Evolutionary conservation across 352 stramenopile genomes (phyloP).

Genomic region (Globisporangium nodosum): DNA sequence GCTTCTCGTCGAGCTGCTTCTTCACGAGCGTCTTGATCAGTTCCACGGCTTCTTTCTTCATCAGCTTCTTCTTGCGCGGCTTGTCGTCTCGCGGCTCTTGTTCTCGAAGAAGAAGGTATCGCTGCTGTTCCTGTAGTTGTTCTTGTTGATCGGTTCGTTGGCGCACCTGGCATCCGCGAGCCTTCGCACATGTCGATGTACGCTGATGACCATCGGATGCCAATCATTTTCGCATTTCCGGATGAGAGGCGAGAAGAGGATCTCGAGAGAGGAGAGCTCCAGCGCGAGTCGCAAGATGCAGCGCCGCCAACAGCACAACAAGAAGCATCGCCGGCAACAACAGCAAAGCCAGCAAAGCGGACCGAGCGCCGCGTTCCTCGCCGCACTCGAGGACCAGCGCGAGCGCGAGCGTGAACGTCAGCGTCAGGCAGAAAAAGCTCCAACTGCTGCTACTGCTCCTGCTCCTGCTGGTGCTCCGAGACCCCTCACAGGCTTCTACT

Average conservation of each 20-base stretch:
- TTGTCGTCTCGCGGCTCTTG: slow-evolving; percentile 5
- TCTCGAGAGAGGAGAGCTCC: neutral
- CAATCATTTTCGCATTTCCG: no score
- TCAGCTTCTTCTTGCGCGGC: slow-evolving; percentile 19
- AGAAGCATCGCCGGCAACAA: neutral
- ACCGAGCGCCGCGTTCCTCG: slow-evolving; percentile 40
- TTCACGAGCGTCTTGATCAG: slow-evolving; percentile 34
- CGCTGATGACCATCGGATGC: no score
- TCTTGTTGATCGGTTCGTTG: no score
- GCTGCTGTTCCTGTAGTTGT: no score
- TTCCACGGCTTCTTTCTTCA: slow-evolving; percentile 39
- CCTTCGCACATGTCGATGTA: no score
- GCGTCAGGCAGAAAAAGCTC: neutral
- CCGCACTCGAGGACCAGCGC: slow-evolving; percentile 52
- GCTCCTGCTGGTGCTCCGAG: neutral
- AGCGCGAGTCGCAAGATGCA: slow-evolving; percentile 4
- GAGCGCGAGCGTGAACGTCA: slow-evolving; percentile 22
- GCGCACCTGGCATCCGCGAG: no score
- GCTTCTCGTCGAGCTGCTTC: slow-evolving; percentile 26
- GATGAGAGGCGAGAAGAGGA: no score
- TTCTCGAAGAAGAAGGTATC: no score
- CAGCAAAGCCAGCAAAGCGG: neutral
- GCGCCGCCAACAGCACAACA: neutral
- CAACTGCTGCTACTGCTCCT: neutral
- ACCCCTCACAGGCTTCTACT: slow-evolving; percentile 50